A percentile compares a stretch with the other conserved stretches of the same genome.
phyloP scores from a whole-genome alignment of 768 basidiomycete genomes.

The Rhizopogon rudus region DNA sequence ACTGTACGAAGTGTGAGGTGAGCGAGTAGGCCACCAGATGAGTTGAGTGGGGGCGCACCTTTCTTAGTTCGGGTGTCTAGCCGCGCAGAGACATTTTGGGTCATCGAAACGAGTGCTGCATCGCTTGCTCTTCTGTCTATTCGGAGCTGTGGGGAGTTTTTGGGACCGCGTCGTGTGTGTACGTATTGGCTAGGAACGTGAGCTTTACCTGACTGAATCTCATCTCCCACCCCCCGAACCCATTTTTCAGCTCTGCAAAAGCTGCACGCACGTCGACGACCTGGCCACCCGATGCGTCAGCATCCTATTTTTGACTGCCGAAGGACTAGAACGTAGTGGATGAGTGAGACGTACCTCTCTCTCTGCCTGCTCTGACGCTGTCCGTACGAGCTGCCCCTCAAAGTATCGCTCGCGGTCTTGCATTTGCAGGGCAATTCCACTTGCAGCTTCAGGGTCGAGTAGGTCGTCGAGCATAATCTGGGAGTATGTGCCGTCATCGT shows the following conservation, averaged over 20 bases:
- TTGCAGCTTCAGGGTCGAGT: constrained; percentile 57
- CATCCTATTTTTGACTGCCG: background rate
- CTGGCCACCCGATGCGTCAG: constrained; percentile 19
- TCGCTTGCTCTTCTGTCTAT: constrained; percentile 66
- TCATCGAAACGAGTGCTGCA: constrained; percentile 68
- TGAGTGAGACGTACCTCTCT: constrained; percentile 23
- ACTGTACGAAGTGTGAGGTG: constrained; percentile 34
- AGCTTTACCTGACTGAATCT: constrained; percentile 50
- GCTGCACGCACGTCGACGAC: constrained; percentile 43
- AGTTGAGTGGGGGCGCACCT: constrained; percentile 37
- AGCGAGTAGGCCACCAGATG: background rate
- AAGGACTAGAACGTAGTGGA: background rate
- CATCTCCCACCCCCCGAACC: constrained; percentile 52
- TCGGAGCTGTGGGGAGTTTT: constrained; percentile 43
- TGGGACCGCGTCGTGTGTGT: background rate
- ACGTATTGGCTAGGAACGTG: background rate
- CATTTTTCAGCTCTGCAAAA: constrained; percentile 41
- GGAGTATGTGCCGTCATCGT: constrained; percentile 39
- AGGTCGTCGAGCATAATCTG: constrained; percentile 87
- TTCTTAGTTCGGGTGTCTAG: constrained; percentile 62
- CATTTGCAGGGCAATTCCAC: constrained; percentile 81
- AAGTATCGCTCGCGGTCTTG: constrained; percentile 81
- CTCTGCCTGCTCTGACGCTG: constrained; percentile 22
- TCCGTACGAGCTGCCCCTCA: constrained; percentile 51
- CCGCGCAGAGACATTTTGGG: constrained; percentile 70